Conservation (phyloP, 352 stramenopile genomes). For the Phytophthora ohioensis region DNA sequence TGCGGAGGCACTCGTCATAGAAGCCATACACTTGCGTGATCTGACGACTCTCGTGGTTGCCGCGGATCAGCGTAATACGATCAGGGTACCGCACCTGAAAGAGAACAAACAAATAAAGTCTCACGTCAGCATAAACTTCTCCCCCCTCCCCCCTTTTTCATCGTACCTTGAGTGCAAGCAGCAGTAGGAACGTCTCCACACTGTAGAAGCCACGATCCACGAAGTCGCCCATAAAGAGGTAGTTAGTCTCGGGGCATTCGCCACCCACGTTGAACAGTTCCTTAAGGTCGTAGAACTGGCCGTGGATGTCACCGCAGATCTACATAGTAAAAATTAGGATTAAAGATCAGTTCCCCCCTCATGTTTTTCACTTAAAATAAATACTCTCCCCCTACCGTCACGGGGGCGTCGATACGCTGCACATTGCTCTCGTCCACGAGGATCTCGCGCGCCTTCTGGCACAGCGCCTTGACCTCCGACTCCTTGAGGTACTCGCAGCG, state of each 20-base stretch:
- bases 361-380: conserved; percentile 4
- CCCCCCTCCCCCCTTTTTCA: not conserved
- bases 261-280: conserved; percentile 99
- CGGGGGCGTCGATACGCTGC: conserved; percentile 98
- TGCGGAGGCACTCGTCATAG: conserved; percentile 98
- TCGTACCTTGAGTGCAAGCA: conserved; percentile 97
- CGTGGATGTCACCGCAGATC: conserved; percentile 99
- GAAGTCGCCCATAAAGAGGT: conserved; percentile 99
- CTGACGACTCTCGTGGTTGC: conserved; percentile 99
- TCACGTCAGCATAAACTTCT: not conserved
- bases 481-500: conserved; percentile 99
- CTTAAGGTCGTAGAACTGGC: conserved; percentile 99
- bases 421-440: conserved; percentile 99
- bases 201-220: conserved; percentile 99
- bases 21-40: conserved; percentile 99
- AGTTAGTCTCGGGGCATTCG: conserved; percentile 99
- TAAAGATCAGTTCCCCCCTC: conserved; percentile 21
- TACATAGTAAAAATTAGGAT: conserved; percentile 42
- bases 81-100: conserved; percentile 96
- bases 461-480: conserved; percentile 98
- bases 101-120: conserved; percentile 4
- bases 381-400: conserved; percentile 91
- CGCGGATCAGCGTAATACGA: conserved; percentile 98
- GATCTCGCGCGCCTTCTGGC: conserved; percentile 98
- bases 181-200: conserved; percentile 98